Evolutionary conservation across 495 filamentous ascomycete genomes (phyloP), one percentile per base, ranked within the genome.

Genomic region (Ramalina peruviana): DNA sequence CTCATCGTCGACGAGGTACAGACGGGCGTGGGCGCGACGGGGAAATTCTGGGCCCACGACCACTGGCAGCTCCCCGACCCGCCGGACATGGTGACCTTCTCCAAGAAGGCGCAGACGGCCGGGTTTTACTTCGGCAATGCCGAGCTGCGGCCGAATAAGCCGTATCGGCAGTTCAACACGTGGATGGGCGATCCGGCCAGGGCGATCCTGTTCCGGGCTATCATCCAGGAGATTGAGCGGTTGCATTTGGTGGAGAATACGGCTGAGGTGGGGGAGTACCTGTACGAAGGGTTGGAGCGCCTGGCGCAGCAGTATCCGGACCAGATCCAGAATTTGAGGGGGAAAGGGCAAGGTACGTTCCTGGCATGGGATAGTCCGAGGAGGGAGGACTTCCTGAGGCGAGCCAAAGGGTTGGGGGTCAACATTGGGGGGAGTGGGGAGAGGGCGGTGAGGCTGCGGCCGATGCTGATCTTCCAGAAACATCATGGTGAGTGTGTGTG

Each of bases 101-200:
- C 78, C 61, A 98, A 98, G 80, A 98, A 98, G 74, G 93, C 92
- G 19, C 92, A 98, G 72, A 89, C 93, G 7, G 92, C 92, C 27
- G 92, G 92, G 30, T 98, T 93, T 76, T 98, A 94, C 73, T 98
- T 77, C 62, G 86, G 88, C 26, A 85, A 94, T 72, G 77, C 79
- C 16, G 76, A 82, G 42, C 75, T 98, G 51, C 76, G 89, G n/a
- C 92, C 92, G 43, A 96, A 95, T 72, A 90, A 90, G 75, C 88
- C 92, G n/a, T 97, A 96, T 76, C 81, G 92, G 45, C 92, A 98
- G 69, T 98, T 97, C 72, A 98, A 98, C 71, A 98, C 93, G 51
- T 98, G 92, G 92, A 96, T 98, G 89, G 92, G 92, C 63, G 92
- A 98, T 69, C 92, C 92, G 26, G 80, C 85, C 10, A 80, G 87